Evolutionary conservation across 768 basidiomycete species (phyloP).

Genomic region (Macrolepiota albuminosa): DNA sequence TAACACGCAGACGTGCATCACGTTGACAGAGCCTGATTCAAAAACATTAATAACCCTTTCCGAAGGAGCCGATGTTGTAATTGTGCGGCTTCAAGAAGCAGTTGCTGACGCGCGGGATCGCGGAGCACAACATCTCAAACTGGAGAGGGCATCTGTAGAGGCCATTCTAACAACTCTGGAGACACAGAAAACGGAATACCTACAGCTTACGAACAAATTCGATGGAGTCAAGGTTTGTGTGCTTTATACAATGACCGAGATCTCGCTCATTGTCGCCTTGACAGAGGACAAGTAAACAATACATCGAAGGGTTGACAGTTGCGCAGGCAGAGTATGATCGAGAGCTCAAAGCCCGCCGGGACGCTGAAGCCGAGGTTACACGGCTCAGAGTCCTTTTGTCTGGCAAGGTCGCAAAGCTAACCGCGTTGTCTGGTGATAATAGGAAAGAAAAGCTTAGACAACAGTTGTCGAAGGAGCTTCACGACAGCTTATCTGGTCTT

Average conservation of each 20-base stretch:
- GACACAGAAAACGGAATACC: constrained; percentile 53
- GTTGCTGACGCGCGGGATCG: constrained; percentile 56
- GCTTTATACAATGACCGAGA: not conserved
- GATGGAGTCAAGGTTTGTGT: constrained; percentile 79
- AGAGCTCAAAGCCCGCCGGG: constrained; percentile 82
- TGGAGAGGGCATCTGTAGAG: constrained; percentile 74
- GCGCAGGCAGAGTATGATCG: constrained; percentile 94
- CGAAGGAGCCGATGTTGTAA: constrained; percentile 40
- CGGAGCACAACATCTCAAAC: constrained; percentile 53
- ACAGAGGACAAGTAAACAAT: constrained; percentile 88
- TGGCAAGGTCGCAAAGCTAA: constrained; percentile 83
- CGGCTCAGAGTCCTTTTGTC: constrained; percentile 80
- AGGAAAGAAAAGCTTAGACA: constrained; percentile 75
- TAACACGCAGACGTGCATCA: constrained; percentile 29
- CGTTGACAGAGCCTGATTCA: constrained; percentile 39
- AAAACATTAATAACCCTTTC: constrained; percentile 19
- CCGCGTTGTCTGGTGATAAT: constrained; percentile 78
- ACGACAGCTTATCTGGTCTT: constrained; percentile 67
- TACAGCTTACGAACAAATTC: constrained; percentile 67
- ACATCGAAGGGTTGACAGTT: constrained; percentile 87
- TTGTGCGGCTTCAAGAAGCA: constrained; percentile 54
- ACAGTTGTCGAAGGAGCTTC: constrained; percentile 74
- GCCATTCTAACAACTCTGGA: constrained; percentile 65
- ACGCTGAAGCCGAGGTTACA: constrained; percentile 90
- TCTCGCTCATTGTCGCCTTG: constrained; percentile 4